Evolutionary conservation across 108 stramenopile species (phyloP).

Genomic region (Cyclotella kingstonii): DNA sequence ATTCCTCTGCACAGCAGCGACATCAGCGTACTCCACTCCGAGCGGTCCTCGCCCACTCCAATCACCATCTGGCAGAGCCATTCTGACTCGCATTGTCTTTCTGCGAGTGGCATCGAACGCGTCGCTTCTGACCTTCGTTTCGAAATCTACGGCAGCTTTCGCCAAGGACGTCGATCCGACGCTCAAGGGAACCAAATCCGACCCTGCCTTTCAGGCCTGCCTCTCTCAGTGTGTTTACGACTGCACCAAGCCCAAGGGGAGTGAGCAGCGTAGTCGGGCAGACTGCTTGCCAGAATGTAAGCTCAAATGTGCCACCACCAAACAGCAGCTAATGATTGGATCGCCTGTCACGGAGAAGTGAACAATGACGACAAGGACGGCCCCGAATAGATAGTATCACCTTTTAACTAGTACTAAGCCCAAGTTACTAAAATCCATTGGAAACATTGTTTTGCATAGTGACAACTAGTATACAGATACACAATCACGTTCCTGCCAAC

Average conservation of each 20-base stretch:
- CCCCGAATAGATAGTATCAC: too few species aligned
- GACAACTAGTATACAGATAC: neutral
- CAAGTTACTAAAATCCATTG: neutral
- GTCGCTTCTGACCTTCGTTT: conserved; percentile 14
- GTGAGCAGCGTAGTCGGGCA: conserved; percentile 57
- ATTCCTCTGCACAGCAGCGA: neutral
- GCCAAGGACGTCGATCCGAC: conserved; percentile 66
- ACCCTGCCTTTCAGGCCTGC: conserved; percentile 64
- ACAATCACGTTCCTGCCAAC: conserved; percentile 4
- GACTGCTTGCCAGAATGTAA: conserved; percentile 83
- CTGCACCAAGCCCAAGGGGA: conserved; percentile 82
- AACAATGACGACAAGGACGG: neutral
- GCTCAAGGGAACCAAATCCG: conserved; percentile 68
- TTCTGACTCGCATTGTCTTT: neutral
- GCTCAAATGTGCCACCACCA: conserved; percentile 61
- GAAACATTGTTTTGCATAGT: neutral
- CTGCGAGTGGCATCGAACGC: too few species aligned
- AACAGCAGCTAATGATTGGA: conserved; percentile 59
- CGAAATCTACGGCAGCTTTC: conserved; percentile 6
- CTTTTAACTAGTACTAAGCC: too few species aligned
- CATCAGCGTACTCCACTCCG: conserved; percentile 8
- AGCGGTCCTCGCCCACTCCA: conserved; percentile 1
- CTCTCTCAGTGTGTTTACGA: conserved; percentile 68
- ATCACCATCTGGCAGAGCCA: neutral
- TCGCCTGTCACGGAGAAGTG: conserved; percentile 22